phyloP scores from a whole-genome alignment of 257 asterid species.

The Phtheirospermum japonicum region DNA sequence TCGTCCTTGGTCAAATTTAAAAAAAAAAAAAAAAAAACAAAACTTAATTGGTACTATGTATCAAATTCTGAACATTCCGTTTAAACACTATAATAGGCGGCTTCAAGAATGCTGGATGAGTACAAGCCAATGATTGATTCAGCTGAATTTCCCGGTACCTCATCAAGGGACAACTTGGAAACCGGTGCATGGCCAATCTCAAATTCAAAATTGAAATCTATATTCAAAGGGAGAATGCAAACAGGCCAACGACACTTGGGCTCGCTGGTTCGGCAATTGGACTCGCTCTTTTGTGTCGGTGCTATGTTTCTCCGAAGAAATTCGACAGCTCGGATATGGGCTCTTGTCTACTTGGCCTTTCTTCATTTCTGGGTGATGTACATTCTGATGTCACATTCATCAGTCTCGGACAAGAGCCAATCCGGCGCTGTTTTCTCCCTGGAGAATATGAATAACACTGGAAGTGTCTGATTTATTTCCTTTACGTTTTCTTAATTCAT shows the following conservation, averaged over 20 bases:
- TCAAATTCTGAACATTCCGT: conserved; percentile 9
- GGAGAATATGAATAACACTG: conserved; percentile 80
- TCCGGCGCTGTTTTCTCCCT: conserved; percentile 67
- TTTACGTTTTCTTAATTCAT: background rate
- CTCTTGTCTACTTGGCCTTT: conserved; percentile 60
- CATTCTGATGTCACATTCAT: conserved; percentile 64
- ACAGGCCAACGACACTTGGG: conserved; percentile 78
- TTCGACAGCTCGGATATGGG: conserved; percentile 69
- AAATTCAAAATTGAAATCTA: conserved; percentile 51
- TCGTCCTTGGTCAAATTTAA: conserved; percentile 11
- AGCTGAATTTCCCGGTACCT: conserved; percentile 41
- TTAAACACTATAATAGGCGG: conserved; percentile 46
- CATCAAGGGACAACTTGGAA: conserved; percentile 56
- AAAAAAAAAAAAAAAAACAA: too few species aligned
- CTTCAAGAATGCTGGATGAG: conserved; percentile 67
- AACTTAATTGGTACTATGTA: background rate
- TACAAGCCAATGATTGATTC: conserved; percentile 38
- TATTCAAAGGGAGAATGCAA: conserved; percentile 53
- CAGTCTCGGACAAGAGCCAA: conserved; percentile 51
- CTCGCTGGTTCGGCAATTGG: conserved; percentile 73
- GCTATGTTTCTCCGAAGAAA: conserved; percentile 64
- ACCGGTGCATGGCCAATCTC: conserved; percentile 48
- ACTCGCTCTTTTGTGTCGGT: conserved; percentile 71
- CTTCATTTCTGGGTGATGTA: conserved; percentile 90
- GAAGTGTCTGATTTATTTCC: conserved; percentile 41